Percentiles rank a stretch among this genome's conserved stretches.
Conservation (phyloP, 1,284 basidiomycete species). For the Flammula alnicola region DNA sequence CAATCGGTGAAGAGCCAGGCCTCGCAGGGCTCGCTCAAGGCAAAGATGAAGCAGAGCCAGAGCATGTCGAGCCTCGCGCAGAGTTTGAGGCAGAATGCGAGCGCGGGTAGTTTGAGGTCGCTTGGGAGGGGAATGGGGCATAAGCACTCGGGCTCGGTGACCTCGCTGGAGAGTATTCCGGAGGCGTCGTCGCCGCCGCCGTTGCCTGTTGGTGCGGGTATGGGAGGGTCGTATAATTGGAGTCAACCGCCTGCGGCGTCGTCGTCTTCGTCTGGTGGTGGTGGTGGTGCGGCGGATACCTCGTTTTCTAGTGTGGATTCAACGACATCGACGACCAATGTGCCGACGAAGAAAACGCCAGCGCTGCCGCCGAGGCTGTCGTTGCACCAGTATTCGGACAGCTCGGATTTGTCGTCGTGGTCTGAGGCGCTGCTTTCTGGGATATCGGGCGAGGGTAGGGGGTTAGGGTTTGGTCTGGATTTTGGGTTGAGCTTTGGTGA, state of each 20-base stretch:
- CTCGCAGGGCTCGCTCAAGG: no score
- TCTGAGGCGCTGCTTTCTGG: slow-evolving; percentile 40
- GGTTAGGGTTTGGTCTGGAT: slow-evolving; percentile 13
- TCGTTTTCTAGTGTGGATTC: no score
- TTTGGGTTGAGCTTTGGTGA: no score
- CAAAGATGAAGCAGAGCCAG: no score
- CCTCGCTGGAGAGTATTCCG: slow-evolving; percentile 26
- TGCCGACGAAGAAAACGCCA: slow-evolving; percentile 33
- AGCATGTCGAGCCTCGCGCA: slow-evolving; percentile 12
- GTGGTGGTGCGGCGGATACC: no score
- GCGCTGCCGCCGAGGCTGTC: slow-evolving; percentile 59
- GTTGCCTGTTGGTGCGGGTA: neutral
- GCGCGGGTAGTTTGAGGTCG: slow-evolving; percentile 16
- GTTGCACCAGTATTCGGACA: slow-evolving; percentile 43
- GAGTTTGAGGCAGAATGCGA: slow-evolving; percentile 9
- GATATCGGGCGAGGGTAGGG: slow-evolving; percentile 23
- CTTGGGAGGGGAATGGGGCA: slow-evolving; percentile 8
- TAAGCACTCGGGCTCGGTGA: slow-evolving; percentile 19
- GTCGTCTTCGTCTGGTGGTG: no score
- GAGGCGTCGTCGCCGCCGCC: slow-evolving; percentile 20
- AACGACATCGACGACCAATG: neutral
- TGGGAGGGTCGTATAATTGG: no score
- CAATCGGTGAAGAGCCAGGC: slow-evolving; percentile 9
- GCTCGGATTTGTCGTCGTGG: slow-evolving; percentile 40
- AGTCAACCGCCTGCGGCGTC: no score